phyloP scores from a whole-genome alignment of 805 yeast species.

The Clavispora phyllophila region DNA sequence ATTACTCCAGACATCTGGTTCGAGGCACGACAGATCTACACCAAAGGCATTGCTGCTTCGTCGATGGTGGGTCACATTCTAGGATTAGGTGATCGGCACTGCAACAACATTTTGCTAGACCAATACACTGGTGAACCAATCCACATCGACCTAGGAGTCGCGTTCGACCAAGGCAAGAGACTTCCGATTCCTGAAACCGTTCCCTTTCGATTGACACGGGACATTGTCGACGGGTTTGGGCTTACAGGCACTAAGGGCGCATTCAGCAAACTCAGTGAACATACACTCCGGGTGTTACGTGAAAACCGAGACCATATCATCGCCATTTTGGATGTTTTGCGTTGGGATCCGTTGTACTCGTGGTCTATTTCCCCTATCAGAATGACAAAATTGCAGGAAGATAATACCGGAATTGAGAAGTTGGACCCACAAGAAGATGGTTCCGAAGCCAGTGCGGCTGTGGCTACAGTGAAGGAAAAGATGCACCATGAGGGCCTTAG shows the following conservation, averaged over 20 bases:
- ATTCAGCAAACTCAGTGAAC: constrained; percentile 68
- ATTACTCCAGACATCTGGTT: constrained; percentile 73
- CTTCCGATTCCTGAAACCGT: constrained; percentile 88
- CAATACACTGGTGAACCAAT: constrained; percentile 81
- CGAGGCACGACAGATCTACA: constrained; percentile 54
- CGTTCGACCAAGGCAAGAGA: constrained; percentile 88
- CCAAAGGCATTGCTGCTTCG: constrained; percentile 74
- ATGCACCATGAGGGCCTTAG: constrained; percentile 63
- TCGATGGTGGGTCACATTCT: constrained; percentile 84
- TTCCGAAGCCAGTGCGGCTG: constrained; percentile 76
- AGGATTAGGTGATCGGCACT: constrained; percentile 94
- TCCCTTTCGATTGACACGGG: constrained; percentile 88
- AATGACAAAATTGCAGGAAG: constrained; percentile 49
- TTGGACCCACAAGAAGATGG: constrained; percentile 37
- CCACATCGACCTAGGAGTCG: constrained; percentile 94
- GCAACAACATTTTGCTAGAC: constrained; percentile 86
- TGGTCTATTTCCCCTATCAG: constrained; percentile 85
- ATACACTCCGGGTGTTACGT: constrained; percentile 63
- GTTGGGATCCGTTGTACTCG: constrained; percentile 88
- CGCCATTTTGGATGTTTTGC: constrained; percentile 77
- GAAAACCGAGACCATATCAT: constrained; percentile 62
- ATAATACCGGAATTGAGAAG: constrained; percentile 13
- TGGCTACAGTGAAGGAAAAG: constrained; percentile 67
- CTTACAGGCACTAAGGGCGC: constrained; percentile 77
- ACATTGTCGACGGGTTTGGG: constrained; percentile 91